Evolutionary conservation across 2,329 filamentous ascomycete genomes (phyloP).

Genomic region (Calcarisporium arbuscula): DNA sequence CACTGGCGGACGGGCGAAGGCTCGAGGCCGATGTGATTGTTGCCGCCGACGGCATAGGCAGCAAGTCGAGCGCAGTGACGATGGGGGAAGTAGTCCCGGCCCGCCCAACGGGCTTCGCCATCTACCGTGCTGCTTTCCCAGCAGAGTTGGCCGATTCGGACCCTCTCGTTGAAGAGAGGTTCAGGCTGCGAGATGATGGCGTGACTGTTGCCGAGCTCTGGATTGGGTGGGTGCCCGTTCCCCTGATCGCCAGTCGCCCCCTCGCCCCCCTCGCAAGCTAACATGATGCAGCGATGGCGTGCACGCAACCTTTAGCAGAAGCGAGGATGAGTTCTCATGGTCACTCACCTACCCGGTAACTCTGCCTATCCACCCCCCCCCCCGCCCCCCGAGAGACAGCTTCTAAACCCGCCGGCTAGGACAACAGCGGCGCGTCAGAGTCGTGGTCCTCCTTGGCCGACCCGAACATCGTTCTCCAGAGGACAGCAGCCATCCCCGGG

Average conservation of each 20-base stretch:
- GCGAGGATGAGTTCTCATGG: too few species aligned
- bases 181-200: background rate
- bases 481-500: too few species aligned
- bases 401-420: too few species aligned
- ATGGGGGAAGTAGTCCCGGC: background rate
- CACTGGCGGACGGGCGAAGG: background rate
- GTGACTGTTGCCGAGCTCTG: background rate
- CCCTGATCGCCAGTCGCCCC: background rate
- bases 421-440: too few species aligned
- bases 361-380: too few species aligned
- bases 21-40: constrained; percentile 8
- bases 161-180: background rate
- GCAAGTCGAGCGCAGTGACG: constrained; percentile 2
- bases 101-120: constrained; percentile 3
- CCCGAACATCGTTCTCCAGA: too few species aligned
- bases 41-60: constrained; percentile 9
- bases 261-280: too few species aligned
- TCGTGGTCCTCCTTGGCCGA: too few species aligned
- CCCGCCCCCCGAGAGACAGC: too few species aligned
- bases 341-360: too few species aligned
- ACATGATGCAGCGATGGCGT: too few species aligned
- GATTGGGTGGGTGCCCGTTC: background rate
- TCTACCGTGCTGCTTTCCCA: constrained; percentile 5
- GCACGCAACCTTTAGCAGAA: too few species aligned
- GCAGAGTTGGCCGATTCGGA: background rate